Evolutionary conservation across 176 grass and related monocot species (phyloP), one percentile per base, ranked within the genome.

Genomic region (Elaeis guineensis): DNA sequence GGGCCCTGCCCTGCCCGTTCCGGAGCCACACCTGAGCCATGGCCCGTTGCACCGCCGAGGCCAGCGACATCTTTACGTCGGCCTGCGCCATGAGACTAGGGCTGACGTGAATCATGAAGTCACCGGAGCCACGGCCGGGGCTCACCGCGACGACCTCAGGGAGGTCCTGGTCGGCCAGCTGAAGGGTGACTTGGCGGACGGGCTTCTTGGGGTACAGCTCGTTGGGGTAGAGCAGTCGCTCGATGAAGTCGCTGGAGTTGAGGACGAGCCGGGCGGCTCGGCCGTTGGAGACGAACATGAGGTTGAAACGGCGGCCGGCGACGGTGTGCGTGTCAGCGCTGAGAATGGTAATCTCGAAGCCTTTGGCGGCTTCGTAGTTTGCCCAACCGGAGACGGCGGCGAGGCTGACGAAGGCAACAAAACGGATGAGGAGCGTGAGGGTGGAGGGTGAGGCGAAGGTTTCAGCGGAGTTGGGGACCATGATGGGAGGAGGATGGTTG

Each of bases 51-150:
- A 83, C 77, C 50, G 85, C 79, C 3, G 23, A 26, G 19, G 64
- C 76, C 17, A 76, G 59, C 0, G 76, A 66, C 52, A 3, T 55
- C 6, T 21, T 35, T 3, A 15, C 61, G 53, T 70, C 50, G 9
- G 49, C n/a, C 20, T 15, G 2, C 28, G 48, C 52, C 69, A 89
- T 57, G 55, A 95, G 69, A 2, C 44, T 7, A 1, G 85, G 82
- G 50, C 66, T 95, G 52, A 83, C 21, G 4, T 77, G 52, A 0
- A 95, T 72, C 49, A 83, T 70, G 71, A 82, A 95, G 58, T 76
- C 69, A 0, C 62, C 70, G 0, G 16, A 49, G 6, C 17, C 6
- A 2, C 35, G 57, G 21, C 26, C 55, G 0, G 39, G 9, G 61
- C 49, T 9, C 3, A 81, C 52, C 5, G 64, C 65, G 18, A 66